These are phyloP conservation scores for Colletotrichum orbiculare DNA, from an alignment of 2,329 filamentous ascomycete genomes.

Conservation along the genomic window DNA sequence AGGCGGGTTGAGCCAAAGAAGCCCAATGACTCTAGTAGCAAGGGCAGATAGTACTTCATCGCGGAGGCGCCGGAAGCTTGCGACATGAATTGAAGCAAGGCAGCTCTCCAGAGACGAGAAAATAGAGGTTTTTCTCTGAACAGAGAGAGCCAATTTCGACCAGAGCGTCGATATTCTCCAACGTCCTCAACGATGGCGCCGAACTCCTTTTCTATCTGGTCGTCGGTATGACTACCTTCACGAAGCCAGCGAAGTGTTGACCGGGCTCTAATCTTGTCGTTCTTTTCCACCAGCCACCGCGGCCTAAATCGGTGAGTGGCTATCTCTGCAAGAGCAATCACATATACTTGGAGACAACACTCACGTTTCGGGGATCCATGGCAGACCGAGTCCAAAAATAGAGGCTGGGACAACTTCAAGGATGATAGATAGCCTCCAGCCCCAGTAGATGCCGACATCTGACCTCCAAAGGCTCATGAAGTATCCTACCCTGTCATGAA, in stretches of 20 bases:
- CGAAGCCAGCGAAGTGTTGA: constrained; percentile 60
- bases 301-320: constrained; percentile 51
- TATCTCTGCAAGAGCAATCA: neutral
- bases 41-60: constrained; percentile 70
- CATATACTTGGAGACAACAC: constrained; percentile 33
- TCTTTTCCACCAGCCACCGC: constrained; percentile 67
- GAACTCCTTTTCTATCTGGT: constrained; percentile 55
- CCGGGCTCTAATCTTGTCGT: constrained; percentile 54
- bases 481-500: constrained; percentile 62
- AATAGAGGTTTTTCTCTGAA: constrained; percentile 61
- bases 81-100: constrained; percentile 68
- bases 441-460: constrained; percentile 54
- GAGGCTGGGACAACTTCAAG: constrained; percentile 63
- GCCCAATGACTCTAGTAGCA: constrained; percentile 62
- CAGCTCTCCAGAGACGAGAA: constrained; percentile 65
- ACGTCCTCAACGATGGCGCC: constrained; percentile 58
- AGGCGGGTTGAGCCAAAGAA: constrained; percentile 56
- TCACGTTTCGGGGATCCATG: constrained; percentile 66
- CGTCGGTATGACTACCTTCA: constrained; percentile 51
- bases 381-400: constrained; percentile 61
- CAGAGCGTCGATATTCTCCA: constrained; percentile 48
- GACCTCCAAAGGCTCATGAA: constrained; percentile 64
- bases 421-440: constrained; percentile 65
- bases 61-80: constrained; percentile 70
- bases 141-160: constrained; percentile 56